Evolutionary conservation across 306 rosid species (phyloP), one percentile per base, ranked within the genome.

Genomic region (Bauhinia variegata): DNA sequence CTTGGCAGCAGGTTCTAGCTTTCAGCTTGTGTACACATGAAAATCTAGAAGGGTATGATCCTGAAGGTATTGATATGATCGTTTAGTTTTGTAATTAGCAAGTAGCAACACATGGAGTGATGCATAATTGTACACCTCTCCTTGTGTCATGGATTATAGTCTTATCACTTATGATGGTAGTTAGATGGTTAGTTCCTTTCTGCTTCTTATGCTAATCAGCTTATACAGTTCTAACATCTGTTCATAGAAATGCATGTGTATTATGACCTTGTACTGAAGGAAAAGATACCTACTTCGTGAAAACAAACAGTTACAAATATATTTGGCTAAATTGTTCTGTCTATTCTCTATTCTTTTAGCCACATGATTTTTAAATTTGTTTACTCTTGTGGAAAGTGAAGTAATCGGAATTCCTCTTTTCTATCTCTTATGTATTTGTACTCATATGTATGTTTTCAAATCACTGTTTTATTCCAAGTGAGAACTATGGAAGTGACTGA

Each of bases 1-100:
- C 97, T 11, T 95, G 99, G 99, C 80, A 74, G 74, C 99, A 95
- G 83, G 97, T 90, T 63, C 78, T 95, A 57, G 91, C 99, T 80
- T 95, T 95, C 78, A 95, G 97, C 80, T 77, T 88, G 73, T 83
- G 92, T 78, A 95, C 89, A 9, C 96, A 82, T 15, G 95, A 95
- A 77, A 88, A 70, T 84, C 75, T 95, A 83, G 92, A 86, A 55
- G 95, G 96, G 54, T 95, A 95, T 79, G 99, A 95, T 79, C 92
- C 92, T 38, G 96, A 85, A 90, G 99, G 99, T 93, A 90, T 59
- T 71, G 52, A 30, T 74, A 61, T 71, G 43, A 15, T 53, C 3
- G 5, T 70, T 38, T 70, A 16, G 31, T 46, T 39, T 39, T 68
- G 13, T 57, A 68, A 46, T 28, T 72, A 69, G 36, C 74, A 23